phyloP scores from a whole-genome alignment of 176 grass and related monocot genomes.

The Triticum aestivum region DNA sequence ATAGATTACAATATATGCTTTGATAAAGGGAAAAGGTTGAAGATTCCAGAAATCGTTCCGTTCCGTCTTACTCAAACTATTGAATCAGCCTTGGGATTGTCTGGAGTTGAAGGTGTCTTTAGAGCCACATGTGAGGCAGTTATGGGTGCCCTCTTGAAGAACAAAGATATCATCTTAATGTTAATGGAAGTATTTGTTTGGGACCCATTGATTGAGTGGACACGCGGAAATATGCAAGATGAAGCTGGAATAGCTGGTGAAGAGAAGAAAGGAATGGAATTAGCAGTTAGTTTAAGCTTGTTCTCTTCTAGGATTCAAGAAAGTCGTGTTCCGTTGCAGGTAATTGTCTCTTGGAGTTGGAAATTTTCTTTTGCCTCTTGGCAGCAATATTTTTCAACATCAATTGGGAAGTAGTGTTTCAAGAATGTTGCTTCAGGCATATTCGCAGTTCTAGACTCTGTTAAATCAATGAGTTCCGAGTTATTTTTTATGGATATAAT shows the following conservation, averaged over 20 bases:
- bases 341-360: constrained; percentile 35
- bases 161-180: constrained; percentile 98
- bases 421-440: neutral
- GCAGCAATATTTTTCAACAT: constrained; percentile 15
- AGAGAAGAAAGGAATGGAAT: constrained; percentile 98
- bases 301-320: constrained; percentile 98
- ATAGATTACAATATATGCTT: constrained; percentile 99
- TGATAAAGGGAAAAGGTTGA: constrained; percentile 95
- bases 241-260: constrained; percentile 92
- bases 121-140: constrained; percentile 83
- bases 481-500: constrained; percentile 5
- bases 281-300: constrained; percentile 96
- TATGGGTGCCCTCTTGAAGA: constrained; percentile 70
- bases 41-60: constrained; percentile 98
- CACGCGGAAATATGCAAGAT: constrained; percentile 84
- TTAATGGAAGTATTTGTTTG: constrained; percentile 96
- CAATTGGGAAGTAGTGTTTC: constrained; percentile 8
- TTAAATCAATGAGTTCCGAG: constrained; percentile 14
- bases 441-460: constrained; percentile 13
- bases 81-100: constrained; percentile 91
- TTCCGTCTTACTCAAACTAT: constrained; percentile 96
- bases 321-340: constrained; percentile 96
- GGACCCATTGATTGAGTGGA: constrained; percentile 97
- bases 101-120: constrained; percentile 80
- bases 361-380: constrained; percentile 25